Base-by-base conservation (phyloP, 75 land plant species). In the Adiantum capillusveneris region DNA sequence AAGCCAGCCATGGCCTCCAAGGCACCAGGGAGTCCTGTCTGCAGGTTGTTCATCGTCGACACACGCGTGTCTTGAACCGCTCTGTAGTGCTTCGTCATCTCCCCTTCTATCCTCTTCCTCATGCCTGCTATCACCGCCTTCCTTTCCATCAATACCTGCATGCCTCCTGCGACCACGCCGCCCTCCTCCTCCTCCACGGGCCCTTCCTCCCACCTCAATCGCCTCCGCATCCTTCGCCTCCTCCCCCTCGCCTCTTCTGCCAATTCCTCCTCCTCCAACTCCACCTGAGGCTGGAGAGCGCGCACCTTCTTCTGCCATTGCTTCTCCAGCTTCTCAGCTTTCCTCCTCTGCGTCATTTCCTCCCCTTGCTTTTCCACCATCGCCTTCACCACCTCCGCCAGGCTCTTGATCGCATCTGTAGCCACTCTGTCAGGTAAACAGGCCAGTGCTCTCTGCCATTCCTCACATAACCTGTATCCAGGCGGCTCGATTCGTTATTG, bases 1-100 rank as follows among this genome's bases (percentile, higher is more conserved):
- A 92, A 92, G 20, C 84, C 82, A 1, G 81, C 69, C 68, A 92
- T 67, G 26, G 90, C 86, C 65, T 92, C 84, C 59, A 92, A 92
- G 29, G 85, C 82, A 49, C 77, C 74, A 0, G 95, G 95, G 24
- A 92, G 69, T 1, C 95, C 90, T 37, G 85, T 89, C 59, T 85
- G 94, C 55, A 92, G 49, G 54, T 81, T 88, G 76, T 85, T 88
- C 64, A 83, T 29, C 2, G 95, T 92, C 82, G 85, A 63, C 0
- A 74, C 78, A 54, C 95, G 72, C 0, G 95, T 83, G 27, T 80
- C 87, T 16, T 65, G 48, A 0, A 74, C 72, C 1, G 76, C 70
- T 60, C 85, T 92, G 25, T 65, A 68, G 42, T 75, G 70, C 65
- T 76, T 79, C 20, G n/a, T 53, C 65, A 66, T 80, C 67, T 92